Conservation (phyloP, 2,329 filamentous ascomycete species). For the Ceratocystis diversiconidia region DNA sequence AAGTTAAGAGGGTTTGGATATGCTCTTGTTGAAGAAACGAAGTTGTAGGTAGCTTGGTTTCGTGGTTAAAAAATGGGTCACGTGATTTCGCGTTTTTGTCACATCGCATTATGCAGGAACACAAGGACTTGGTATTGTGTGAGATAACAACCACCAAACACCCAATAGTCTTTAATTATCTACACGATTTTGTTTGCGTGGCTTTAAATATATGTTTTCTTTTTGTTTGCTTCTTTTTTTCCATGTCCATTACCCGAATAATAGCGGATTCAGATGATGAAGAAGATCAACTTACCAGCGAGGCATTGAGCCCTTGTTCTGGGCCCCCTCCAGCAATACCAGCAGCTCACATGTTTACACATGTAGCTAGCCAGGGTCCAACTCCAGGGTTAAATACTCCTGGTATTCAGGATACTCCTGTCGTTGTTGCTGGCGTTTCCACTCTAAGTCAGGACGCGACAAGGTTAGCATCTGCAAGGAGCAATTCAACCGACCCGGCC, state of each 20-base stretch:
- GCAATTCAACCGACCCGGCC: slow-evolving; percentile 32
- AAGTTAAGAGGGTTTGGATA: background rate
- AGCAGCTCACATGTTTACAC: background rate
- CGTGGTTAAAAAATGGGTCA: background rate
- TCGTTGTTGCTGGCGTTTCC: background rate
- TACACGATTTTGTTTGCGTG: background rate
- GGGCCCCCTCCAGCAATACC: background rate
- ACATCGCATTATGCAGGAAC: background rate
- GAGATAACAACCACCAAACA: background rate
- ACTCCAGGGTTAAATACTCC: background rate
- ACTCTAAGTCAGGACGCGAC: background rate
- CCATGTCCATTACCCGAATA: slow-evolving; percentile 18
- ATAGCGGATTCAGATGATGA: slow-evolving; percentile 32
- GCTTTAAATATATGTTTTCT: background rate
- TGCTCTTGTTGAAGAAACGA: background rate
- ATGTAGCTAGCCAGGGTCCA: background rate
- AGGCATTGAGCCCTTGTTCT: slow-evolving; percentile 15
- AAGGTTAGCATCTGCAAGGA: slow-evolving; percentile 7
- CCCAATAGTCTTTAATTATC: background rate
- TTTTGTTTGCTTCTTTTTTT: background rate
- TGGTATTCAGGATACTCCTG: background rate
- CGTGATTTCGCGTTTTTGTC: background rate
- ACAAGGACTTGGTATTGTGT: background rate
- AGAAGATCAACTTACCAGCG: slow-evolving; percentile 20
- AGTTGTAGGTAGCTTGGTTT: background rate